Evolutionary conservation across 768 basidiomycete species (phyloP).

Genomic region (Tricholoma hemisulphureum): DNA sequence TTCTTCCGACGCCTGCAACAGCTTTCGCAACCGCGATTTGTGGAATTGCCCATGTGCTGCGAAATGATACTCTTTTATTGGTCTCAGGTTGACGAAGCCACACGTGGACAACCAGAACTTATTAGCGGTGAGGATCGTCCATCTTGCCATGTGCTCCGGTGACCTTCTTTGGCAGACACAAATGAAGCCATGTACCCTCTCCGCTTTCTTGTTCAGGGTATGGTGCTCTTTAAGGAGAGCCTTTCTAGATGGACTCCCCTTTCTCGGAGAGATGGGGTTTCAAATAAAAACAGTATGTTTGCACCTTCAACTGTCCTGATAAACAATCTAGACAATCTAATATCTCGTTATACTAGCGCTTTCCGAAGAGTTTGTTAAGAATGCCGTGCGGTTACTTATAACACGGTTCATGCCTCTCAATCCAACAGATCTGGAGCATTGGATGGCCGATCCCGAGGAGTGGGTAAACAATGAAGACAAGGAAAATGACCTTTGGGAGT

Average conservation of each 20-base stretch:
- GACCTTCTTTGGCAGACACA: conserved; percentile 46
- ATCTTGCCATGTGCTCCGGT: background rate
- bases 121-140: conserved; percentile 51
- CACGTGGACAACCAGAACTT: conserved; percentile 46
- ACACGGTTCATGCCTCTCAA: conserved; percentile 84
- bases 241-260: conserved; percentile 71
- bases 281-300: conserved; percentile 56
- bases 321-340: conserved; percentile 2
- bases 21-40: conserved; percentile 56
- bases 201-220: conserved; percentile 76
- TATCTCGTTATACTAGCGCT: conserved; percentile 42
- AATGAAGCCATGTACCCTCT: conserved; percentile 67
- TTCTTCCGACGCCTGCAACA: conserved; percentile 77
- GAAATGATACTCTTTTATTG: conserved; percentile 79
- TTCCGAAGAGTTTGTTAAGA: conserved; percentile 67
- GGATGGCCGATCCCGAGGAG: conserved; percentile 90
- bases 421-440: conserved; percentile 74
- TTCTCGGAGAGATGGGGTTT: conserved; percentile 54
- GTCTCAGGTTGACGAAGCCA: conserved; percentile 75
- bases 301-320: background rate
- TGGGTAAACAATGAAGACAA: conserved; percentile 90
- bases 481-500: conserved; percentile 92
- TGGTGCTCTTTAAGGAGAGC: conserved; percentile 84
- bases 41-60: conserved; percentile 58
- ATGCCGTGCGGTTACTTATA: conserved; percentile 73